phyloP scores from a whole-genome alignment of 2,329 filamentous ascomycete species.

The Coniella vitis region DNA sequence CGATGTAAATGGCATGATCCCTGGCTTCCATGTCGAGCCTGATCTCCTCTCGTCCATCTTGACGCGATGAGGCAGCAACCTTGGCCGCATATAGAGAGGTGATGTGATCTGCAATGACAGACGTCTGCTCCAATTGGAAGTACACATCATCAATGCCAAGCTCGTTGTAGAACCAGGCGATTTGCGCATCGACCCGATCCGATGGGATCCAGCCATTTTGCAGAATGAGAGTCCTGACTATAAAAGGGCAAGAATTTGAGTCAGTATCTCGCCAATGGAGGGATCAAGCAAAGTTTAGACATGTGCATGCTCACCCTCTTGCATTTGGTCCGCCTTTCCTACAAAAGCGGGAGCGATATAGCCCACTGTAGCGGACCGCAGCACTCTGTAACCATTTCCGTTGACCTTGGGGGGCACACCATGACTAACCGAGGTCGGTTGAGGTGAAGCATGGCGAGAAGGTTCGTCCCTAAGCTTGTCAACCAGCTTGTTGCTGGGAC shows the following conservation, averaged over 20 bases:
- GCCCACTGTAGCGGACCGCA: constrained; percentile 85
- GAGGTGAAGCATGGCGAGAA: constrained; percentile 70
- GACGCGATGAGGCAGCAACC: constrained; percentile 84
- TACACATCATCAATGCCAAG: constrained; percentile 98
- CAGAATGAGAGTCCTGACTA: constrained; percentile 75
- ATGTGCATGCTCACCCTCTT: constrained; percentile 49
- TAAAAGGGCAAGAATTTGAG: not conserved
- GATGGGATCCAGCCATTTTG: constrained; percentile 80
- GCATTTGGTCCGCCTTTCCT: constrained; percentile 88
- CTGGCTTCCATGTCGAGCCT: constrained; percentile 88
- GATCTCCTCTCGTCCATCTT: constrained; percentile 92
- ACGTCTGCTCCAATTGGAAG: constrained; percentile 82
- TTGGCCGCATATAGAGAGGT: constrained; percentile 96
- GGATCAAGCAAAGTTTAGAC: not conserved
- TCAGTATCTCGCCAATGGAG: constrained; percentile 3
- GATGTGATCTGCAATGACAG: constrained; percentile 87
- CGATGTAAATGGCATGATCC: constrained; percentile 97
- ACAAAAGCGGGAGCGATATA: constrained; percentile 93
- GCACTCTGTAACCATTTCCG: constrained; percentile 61
- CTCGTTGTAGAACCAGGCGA: constrained; percentile 95
- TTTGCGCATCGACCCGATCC: constrained; percentile 76
- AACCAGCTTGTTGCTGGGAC: constrained; percentile 22
- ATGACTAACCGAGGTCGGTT: constrained; percentile 80
- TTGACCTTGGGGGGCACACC: constrained; percentile 39
- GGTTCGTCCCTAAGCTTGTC: constrained; percentile 26